Base-by-base conservation (phyloP, 2,329 filamentous ascomycete genomes). In the Alternaria sp. region DNA sequence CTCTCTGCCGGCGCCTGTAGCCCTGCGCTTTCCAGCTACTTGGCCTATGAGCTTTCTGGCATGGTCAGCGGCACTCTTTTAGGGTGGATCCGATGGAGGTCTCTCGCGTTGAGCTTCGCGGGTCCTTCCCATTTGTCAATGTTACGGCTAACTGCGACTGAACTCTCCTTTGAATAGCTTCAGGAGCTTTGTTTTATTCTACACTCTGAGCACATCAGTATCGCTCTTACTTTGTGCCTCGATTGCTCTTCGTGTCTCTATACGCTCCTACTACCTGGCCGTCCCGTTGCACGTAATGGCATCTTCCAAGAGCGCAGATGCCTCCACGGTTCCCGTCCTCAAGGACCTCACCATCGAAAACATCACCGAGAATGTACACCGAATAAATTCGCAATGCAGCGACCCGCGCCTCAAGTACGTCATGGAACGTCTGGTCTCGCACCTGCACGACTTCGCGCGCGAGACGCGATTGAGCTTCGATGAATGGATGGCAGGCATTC, bases 401-500 rank as follows among this genome's bases (percentile, higher is more conserved):
- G 84, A 93, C 70, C 81, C 84, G 22, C 86, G 92, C 20, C 80
- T 92, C 62, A 89, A 87, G 63, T 94, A 91, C 75, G 77, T 95
- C 46, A 85, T 94, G 74, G 87, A 91, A 69, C 84, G 90, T 18
- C 84, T 94, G 14, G 90, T 94, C 48, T 86, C 87, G 12, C 91
- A 95, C 78, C 81, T 94, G 2, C 92, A 95, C 78, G 91, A 94
- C 80, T 94, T 93, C 75, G 90, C 91, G 5, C 85, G 91, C 55
- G 92, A 94, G 78, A 94, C 91, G 1, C 83, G 91, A 30, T 83
- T 94, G 34, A 91, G 88, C 75, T 91, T 89, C 4, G 83, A 87
- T 3, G 92, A 95, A 81, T 94, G 91, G 92, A 91, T 91, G 88
- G 81, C 85, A 0, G 90, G 87, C 1, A 83, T 94, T 55, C 80